A percentile compares a stretch with the other conserved stretches of the same genome.
Conservation (phyloP, 1,284 basidiomycete species). For the Porphyrellus sp. region DNA sequence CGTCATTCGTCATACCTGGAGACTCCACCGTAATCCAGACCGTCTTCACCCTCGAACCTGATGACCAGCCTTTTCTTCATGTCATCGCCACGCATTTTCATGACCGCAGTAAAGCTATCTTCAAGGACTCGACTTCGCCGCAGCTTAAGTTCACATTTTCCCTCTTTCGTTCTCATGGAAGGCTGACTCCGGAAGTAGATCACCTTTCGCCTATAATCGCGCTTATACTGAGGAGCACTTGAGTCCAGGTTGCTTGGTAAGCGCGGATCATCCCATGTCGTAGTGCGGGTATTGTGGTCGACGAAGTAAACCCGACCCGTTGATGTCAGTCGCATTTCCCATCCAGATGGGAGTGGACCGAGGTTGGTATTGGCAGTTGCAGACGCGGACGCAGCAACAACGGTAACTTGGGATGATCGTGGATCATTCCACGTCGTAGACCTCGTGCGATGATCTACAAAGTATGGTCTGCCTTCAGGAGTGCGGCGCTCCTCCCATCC, state of each 20-base stretch:
- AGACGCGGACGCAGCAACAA: slow-evolving; percentile 55
- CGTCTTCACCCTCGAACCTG: slow-evolving; percentile 98
- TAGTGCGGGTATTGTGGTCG: slow-evolving; percentile 75
- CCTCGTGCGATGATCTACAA: slow-evolving; percentile 93
- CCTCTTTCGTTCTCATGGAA: slow-evolving; percentile 82
- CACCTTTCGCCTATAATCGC: slow-evolving; percentile 96
- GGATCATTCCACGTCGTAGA: slow-evolving; percentile 99
- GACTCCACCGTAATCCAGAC: slow-evolving; percentile 96
- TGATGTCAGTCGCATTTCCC: slow-evolving; percentile 78
- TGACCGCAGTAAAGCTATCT: slow-evolving; percentile 94
- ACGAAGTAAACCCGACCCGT: slow-evolving; percentile 76
- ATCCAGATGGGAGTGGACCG: slow-evolving; percentile 90
- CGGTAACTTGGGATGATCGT: slow-evolving; percentile 43
- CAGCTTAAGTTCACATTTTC: slow-evolving; percentile 97
- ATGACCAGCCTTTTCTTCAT: slow-evolving; percentile 97
- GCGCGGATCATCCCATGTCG: slow-evolving; percentile 77
- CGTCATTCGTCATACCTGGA: slow-evolving; percentile 61
- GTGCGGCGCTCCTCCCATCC: slow-evolving; percentile 99
- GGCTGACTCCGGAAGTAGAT: slow-evolving; percentile 99
- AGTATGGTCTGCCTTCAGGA: slow-evolving; percentile 96
- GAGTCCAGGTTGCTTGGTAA: slow-evolving; percentile 72
- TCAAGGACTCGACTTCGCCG: slow-evolving; percentile 92
- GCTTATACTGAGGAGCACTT: slow-evolving; percentile 98
- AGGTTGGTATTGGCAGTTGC: slow-evolving; percentile 85
- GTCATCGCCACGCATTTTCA: slow-evolving; percentile 92